Evolutionary conservation across 129 eudicot genomes (phyloP).

Genomic region (Deinandra increscens): DNA sequence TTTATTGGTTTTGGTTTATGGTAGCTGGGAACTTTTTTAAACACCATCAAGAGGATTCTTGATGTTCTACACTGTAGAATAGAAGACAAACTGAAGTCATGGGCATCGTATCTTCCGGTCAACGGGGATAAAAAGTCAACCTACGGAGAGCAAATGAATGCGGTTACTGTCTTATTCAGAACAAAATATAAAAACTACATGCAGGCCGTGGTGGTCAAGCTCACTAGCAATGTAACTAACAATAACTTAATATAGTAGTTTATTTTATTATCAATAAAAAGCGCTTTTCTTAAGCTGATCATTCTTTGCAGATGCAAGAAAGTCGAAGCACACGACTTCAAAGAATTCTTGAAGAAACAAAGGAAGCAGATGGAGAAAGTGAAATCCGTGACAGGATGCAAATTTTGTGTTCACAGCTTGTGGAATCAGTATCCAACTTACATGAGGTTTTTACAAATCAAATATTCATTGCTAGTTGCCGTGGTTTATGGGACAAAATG

Average conservation of each 20-base stretch:
- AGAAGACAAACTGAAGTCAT: slow-evolving; percentile 79
- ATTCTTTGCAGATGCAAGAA: slow-evolving; percentile 52
- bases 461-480: slow-evolving; percentile 70
- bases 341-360: slow-evolving; percentile 88
- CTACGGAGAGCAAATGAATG: slow-evolving; percentile 92
- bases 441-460: slow-evolving; percentile 81
- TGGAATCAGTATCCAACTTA: slow-evolving; percentile 66
- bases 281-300: not conserved
- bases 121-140: slow-evolving; percentile 63
- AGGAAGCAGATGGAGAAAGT: slow-evolving; percentile 83
- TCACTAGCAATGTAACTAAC: slow-evolving; percentile 65
- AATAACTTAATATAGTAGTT: too few species aligned
- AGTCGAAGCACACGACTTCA: slow-evolving; percentile 74
- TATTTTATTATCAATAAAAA: not conserved
- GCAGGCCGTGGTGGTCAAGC: slow-evolving; percentile 83
- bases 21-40: slow-evolving; percentile 77
- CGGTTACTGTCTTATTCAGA: slow-evolving; percentile 69
- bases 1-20: slow-evolving; percentile 16
- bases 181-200: slow-evolving; percentile 87
- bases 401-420: slow-evolving; percentile 59
- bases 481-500: slow-evolving; percentile 92
- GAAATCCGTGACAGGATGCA: slow-evolving; percentile 90
- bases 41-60: slow-evolving; percentile 81
- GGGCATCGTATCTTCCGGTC: slow-evolving; percentile 76
- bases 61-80: slow-evolving; percentile 76